phyloP scores from a whole-genome alignment of 805 yeast species.

The Maudiozyma serrabonitensis region DNA sequence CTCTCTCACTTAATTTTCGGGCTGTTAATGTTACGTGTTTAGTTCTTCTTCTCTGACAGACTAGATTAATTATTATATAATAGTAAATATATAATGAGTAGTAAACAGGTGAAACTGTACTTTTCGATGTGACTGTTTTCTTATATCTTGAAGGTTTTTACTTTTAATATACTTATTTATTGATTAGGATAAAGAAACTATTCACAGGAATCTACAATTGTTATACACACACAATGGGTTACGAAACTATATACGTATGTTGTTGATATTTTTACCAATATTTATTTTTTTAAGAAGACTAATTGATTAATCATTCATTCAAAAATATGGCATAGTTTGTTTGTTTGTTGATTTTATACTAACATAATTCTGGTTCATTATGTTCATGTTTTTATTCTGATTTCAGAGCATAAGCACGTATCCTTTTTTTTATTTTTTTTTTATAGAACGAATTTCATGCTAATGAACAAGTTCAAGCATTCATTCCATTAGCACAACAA shows the following conservation, averaged over 20 bases:
- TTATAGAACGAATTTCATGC: slow-evolving; percentile 16
- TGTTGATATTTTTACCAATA: not conserved
- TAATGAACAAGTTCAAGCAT: slow-evolving; percentile 10
- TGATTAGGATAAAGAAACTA: too few relatives aligned
- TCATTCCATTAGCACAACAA: slow-evolving; percentile 15
- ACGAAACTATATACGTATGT: slow-evolving; percentile 20
- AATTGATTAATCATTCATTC: too few relatives aligned
- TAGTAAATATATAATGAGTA: not conserved
- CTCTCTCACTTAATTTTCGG: too few relatives aligned
- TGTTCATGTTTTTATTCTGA: too few relatives aligned
- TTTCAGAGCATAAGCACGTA: not conserved
- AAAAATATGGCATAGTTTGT: too few relatives aligned
- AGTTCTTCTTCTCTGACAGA: not conserved
- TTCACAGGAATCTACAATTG: too few relatives aligned
- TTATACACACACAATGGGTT: slow-evolving; percentile 10
- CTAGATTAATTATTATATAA: not conserved
- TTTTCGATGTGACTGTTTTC: too few relatives aligned
- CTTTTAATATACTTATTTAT: too few relatives aligned
- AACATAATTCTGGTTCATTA: not conserved
- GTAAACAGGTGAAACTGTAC: not conserved
- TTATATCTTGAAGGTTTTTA: too few relatives aligned
- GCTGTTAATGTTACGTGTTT: not conserved
- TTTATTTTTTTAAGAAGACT: not conserved
- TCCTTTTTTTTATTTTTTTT: not conserved
- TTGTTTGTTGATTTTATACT: not conserved